Conservation (phyloP, 31 red algal species). For the Bonnemaisonia californica region DNA sequence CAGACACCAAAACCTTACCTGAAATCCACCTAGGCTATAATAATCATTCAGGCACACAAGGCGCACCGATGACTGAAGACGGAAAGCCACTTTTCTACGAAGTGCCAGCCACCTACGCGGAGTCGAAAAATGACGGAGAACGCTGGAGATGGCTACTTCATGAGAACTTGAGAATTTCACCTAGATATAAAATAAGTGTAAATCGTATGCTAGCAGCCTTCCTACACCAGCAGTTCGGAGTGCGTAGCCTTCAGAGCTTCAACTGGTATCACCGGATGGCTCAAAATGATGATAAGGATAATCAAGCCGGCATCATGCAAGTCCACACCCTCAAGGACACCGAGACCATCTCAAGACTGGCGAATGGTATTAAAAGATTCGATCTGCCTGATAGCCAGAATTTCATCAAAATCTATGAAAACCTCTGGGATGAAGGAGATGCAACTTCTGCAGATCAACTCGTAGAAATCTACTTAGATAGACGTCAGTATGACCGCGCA, state of each 20-base stretch:
- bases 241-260: conserved; percentile 2
- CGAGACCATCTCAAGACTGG: neutral
- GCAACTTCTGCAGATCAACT: neutral
- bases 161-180: neutral
- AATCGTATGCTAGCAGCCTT: neutral
- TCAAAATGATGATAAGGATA: neutral
- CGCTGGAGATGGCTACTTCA: neutral
- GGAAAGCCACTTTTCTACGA: neutral
- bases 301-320: neutral
- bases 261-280: neutral
- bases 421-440: neutral
- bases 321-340: neutral
- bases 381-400: neutral
- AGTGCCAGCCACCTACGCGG: neutral
- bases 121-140: neutral
- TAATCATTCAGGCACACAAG: neutral
- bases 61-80: neutral
- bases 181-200: neutral
- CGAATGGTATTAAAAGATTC: neutral
- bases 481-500: too few species aligned
- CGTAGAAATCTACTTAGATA: neutral
- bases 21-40: neutral
- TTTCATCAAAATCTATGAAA: neutral
- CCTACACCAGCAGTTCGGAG: neutral
- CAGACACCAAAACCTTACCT: neutral